Conservation (phyloP, 495 filamentous ascomycete genomes). For the Copromyces sp. region DNA sequence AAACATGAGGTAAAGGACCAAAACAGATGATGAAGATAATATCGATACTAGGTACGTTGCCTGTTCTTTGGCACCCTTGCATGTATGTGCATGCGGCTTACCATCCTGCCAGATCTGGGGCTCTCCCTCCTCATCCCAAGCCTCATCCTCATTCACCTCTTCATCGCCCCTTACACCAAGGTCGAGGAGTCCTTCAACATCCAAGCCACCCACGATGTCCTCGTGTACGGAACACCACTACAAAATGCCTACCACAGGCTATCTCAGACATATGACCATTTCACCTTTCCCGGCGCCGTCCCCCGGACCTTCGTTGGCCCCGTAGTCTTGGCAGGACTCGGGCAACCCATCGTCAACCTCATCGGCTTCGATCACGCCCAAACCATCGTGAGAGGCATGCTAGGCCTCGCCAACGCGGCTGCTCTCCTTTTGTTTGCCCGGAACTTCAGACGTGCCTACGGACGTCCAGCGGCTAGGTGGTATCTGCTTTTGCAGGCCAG, state of each 20-base stretch:
- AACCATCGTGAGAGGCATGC: conserved; percentile 56
- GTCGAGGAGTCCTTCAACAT: conserved; percentile 99
- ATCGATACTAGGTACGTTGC: not conserved
- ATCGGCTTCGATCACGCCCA: conserved; percentile 37
- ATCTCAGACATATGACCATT: conserved; percentile 69
- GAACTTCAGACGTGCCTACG: conserved; percentile 58
- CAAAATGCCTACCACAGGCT: conserved; percentile 40
- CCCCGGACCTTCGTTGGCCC: conserved; percentile 84
- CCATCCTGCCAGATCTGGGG: conserved; percentile 32
- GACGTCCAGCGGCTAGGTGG: conserved; percentile 62
- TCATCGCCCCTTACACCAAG: conserved; percentile 85
- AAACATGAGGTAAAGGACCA: not conserved
- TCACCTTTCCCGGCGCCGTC: conserved; percentile 82
- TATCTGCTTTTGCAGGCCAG: conserved; percentile 71
- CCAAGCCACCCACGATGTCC: conserved; percentile 86
- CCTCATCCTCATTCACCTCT: conserved; percentile 64
- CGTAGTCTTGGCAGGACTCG: conserved; percentile 55
- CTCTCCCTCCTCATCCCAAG: conserved; percentile 49
- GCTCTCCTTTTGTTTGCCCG: conserved; percentile 54
- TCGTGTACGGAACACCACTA: conserved; percentile 65
- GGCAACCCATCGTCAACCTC: conserved; percentile 49
- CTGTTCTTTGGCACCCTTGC: not conserved
- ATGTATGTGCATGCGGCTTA: not conserved
- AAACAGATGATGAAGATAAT: not conserved
- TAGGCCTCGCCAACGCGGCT: conserved; percentile 69